Base-by-base conservation (phyloP, 345 rosid genomes). In the Durio zibethinus region DNA sequence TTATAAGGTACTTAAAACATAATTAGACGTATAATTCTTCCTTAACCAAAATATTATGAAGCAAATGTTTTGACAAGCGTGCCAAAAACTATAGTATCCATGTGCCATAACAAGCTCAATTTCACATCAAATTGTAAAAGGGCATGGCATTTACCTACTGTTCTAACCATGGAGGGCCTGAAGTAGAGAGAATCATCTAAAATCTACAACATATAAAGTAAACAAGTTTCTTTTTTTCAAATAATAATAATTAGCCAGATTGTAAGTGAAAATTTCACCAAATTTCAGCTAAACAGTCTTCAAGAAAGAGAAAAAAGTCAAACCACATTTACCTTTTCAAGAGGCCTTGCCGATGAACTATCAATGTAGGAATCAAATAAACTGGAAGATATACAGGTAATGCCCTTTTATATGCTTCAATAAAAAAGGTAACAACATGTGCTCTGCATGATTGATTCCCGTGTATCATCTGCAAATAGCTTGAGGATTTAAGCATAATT, bases 331-430 rank as follows among this genome's bases (percentile, higher is more conserved):
- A 95, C 99, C 94, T 90, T 88, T 92, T 86, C 48, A 80, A 68
- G 64, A 95, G 94, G 75, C 87, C 94, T 81, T 88, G 86, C 23
- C 97, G 97, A 87, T 95, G 99, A 78, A 95, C 97, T 78, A 95
- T 90, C 66, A 93, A 80, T 43, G 99, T 98, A 52, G 99, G 98
- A 77, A 95, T 74, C 76, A 95, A 81, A 87, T 95, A 95, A 23
- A 91, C 95, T 59, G 98, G 99, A 73, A 95, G 86, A 83, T 95
- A 95, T 10, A 95, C 96, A 7, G 96, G 98, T 60, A 95, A 66
- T 5, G 99, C 94, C 84, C 99, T 89, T 86, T 82, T 88, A 83
- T 92, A 93, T 68, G 97, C 96, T 89, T 95, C 82, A 84, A 88
- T 56, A 66, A 95, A 80, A 82, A 91, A 95, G 47, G 97, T 85